Evolutionary conservation across 2,329 filamentous ascomycete genomes (phyloP).

Genomic region (Hymenoscyphus fraxineus): DNA sequence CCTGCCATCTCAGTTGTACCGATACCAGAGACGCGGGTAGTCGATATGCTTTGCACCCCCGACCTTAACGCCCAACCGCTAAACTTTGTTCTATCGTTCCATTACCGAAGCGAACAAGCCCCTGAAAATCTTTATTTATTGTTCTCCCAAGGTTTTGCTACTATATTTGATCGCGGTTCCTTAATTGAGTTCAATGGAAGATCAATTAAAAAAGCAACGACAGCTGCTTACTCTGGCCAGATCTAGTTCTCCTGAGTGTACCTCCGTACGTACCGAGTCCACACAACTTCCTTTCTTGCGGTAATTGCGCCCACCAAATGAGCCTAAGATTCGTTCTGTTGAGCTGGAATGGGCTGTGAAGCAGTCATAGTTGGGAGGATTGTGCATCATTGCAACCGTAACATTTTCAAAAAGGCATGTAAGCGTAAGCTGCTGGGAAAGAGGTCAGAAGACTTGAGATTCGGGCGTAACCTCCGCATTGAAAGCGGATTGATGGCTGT

Average conservation of each 20-base stretch:
- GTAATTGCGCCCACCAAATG: background rate
- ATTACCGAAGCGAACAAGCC: constrained; percentile 2
- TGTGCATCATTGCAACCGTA: constrained; percentile 1
- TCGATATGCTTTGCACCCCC: constrained; percentile 5
- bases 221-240: background rate
- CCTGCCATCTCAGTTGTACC: constrained; percentile 6
- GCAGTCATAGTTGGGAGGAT: constrained; percentile 2
- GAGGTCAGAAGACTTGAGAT: constrained; percentile 1
- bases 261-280: no score
- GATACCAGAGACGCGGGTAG: constrained; percentile 14
- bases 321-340: background rate
- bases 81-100: constrained; percentile 1
- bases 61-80: constrained; percentile 5
- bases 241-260: background rate
- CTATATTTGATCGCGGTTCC: background rate
- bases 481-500: background rate
- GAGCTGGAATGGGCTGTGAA: background rate
- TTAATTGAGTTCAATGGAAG: background rate
- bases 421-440: constrained; percentile 2
- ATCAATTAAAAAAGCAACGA: background rate
- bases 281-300: background rate
- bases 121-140: background rate
- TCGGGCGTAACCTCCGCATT: background rate
- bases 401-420: constrained; percentile 2
- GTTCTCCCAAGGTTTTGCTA: background rate